phyloP scores from a whole-genome alignment of 2,329 filamentous ascomycete genomes.

The Ceratocystis eucalypticola region DNA sequence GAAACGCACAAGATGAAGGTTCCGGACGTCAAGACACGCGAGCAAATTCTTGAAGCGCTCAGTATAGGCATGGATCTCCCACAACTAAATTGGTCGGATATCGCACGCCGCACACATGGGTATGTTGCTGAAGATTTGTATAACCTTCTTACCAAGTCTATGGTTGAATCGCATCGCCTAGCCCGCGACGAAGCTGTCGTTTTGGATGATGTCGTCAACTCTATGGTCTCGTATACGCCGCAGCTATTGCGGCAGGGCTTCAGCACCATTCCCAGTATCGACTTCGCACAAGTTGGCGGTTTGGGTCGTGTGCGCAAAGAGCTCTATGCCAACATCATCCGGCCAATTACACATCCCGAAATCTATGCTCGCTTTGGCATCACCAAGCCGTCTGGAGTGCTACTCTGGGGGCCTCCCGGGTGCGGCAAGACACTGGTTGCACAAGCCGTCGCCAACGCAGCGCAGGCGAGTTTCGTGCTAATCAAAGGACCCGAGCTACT shows the following conservation, averaged over 20 bases:
- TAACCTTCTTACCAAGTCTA: slow-evolving; percentile 39
- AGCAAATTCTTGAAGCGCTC: slow-evolving; percentile 62
- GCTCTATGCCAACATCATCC: slow-evolving; percentile 73
- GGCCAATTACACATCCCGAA: slow-evolving; percentile 72
- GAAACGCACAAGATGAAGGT: slow-evolving; percentile 78
- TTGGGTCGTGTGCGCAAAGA: slow-evolving; percentile 66
- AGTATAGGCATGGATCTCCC: slow-evolving; percentile 52
- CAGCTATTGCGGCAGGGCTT: slow-evolving; percentile 82
- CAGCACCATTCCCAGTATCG: slow-evolving; percentile 82
- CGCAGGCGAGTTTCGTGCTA: slow-evolving; percentile 93
- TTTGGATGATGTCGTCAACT: slow-evolving; percentile 51
- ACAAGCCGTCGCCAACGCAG: slow-evolving; percentile 91
- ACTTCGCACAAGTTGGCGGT: slow-evolving; percentile 85
- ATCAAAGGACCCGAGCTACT: slow-evolving; percentile 93
- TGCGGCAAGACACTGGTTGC: slow-evolving; percentile 95
- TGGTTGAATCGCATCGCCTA: slow-evolving; percentile 9
- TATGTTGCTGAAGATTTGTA: slow-evolving; percentile 87
- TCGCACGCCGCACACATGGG: slow-evolving; percentile 78
- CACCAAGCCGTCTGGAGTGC: slow-evolving; percentile 66
- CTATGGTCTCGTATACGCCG: slow-evolving; percentile 48
- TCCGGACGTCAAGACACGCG: slow-evolving; percentile 63
- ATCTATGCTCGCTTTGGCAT: slow-evolving; percentile 67
- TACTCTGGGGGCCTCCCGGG: slow-evolving; percentile 92
- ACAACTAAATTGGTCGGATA: slow-evolving; percentile 53
- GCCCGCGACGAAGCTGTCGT: slow-evolving; percentile 19